Percentiles rank a stretch among this genome's conserved stretches.
Conservation (phyloP, 1,139 yeast species). For the Diutina neorugosa region DNA sequence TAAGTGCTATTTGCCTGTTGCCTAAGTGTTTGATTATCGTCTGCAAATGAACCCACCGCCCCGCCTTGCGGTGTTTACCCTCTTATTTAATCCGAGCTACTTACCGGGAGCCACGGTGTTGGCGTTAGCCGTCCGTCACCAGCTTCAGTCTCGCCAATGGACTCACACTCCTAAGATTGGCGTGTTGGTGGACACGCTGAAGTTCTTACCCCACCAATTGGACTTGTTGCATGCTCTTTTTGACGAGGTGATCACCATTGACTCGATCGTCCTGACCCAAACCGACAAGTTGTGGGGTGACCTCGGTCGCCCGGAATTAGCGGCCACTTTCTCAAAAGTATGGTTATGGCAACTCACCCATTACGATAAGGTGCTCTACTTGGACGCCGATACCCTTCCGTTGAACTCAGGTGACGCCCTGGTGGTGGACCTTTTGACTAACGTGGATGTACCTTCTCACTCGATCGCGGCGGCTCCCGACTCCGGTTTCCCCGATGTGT, state of each 20-base stretch:
- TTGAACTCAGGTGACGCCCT: slow-evolving; percentile 26
- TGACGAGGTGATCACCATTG: slow-evolving; percentile 19
- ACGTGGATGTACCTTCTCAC: slow-evolving; percentile 19
- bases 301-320: slow-evolving; percentile 65
- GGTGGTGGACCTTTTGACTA: slow-evolving; percentile 17
- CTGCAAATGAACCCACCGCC: background rate
- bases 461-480: slow-evolving; percentile 75
- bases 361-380: slow-evolving; percentile 52
- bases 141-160: background rate
- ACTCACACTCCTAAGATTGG: slow-evolving; percentile 15
- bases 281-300: slow-evolving; percentile 14
- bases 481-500: slow-evolving; percentile 91
- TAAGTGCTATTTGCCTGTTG: background rate
- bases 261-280: slow-evolving; percentile 17
- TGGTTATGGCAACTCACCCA: slow-evolving; percentile 54
- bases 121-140: slow-evolving; percentile 24
- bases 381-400: slow-evolving; percentile 80
- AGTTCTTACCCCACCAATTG: slow-evolving; percentile 19
- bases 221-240: slow-evolving; percentile 16
- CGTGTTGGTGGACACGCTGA: slow-evolving; percentile 22
- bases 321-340: slow-evolving; percentile 59
- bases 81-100: slow-evolving; percentile 54
- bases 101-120: slow-evolving; percentile 68
- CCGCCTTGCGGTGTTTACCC: slow-evolving; percentile 20
- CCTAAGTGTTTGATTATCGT: background rate